Percentiles rank a stretch among this genome's conserved stretches.
Conservation (phyloP, 495 filamentous ascomycete species). For the Saxispiralis lemnorum region DNA sequence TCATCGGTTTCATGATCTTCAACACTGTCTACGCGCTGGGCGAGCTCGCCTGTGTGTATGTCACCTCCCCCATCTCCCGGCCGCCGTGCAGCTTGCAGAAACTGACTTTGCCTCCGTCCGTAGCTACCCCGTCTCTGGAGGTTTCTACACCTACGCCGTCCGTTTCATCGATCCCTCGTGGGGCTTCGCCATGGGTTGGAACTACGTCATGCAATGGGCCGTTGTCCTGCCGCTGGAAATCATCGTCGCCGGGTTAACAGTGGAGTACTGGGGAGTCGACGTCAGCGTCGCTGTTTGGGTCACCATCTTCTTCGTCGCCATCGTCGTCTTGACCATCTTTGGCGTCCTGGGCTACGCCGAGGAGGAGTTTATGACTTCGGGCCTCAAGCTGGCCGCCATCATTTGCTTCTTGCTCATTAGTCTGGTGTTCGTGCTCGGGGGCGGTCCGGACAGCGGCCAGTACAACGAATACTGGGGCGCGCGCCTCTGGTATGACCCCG, state of each 20-base stretch:
- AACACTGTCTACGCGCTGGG: constrained; percentile 47
- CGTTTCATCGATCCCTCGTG: constrained; percentile 42
- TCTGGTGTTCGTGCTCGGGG: constrained; percentile 18
- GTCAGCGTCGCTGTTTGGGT: constrained; percentile 33
- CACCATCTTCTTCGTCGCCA: constrained; percentile 28
- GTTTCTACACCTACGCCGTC: constrained; percentile 37
- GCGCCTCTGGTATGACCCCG: constrained; percentile 31
- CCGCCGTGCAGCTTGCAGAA: background rate
- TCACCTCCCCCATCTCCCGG: too few relatives aligned
- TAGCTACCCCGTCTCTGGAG: constrained; percentile 39
- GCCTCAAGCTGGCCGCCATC: constrained; percentile 33
- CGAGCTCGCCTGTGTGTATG: constrained; percentile 50
- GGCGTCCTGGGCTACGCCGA: constrained; percentile 37
- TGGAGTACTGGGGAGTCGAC: constrained; percentile 36
- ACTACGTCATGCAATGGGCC: constrained; percentile 31
- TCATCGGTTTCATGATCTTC: constrained; percentile 37
- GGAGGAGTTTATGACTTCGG: constrained; percentile 33
- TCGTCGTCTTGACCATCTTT: constrained; percentile 29
- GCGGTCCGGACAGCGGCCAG: constrained; percentile 23
- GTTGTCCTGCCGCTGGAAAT: constrained; percentile 33
- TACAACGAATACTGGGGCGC: constrained; percentile 25
- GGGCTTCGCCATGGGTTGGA: constrained; percentile 37
- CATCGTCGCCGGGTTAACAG: constrained; percentile 33
- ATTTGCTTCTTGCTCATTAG: constrained; percentile 29
- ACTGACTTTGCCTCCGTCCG: background rate